These are phyloP conservation scores for Hyaloscypha hepaticicola DNA, from an alignment of 495 filamentous ascomycete genomes.

Conservation along the genomic window DNA sequence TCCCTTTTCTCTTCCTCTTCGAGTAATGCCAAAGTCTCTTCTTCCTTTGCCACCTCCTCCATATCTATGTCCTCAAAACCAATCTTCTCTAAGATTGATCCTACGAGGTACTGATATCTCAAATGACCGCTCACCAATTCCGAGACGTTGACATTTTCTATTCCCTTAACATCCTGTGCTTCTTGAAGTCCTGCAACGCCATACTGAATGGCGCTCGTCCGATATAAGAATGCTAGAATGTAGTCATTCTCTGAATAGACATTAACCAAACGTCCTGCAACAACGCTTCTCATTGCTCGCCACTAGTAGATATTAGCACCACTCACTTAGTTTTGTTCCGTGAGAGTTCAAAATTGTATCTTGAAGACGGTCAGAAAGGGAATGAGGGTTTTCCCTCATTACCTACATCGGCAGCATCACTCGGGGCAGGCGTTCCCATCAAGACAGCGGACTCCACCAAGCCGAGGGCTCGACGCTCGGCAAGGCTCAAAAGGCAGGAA, in stretches of 20 bases:
- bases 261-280: slow-evolving; percentile 56
- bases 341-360: too few species aligned
- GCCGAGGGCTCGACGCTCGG: slow-evolving; percentile 77
- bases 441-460: slow-evolving; percentile 81
- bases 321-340: too few species aligned
- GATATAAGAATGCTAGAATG: slow-evolving; percentile 58
- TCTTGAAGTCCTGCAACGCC: slow-evolving; percentile 58
- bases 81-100: slow-evolving; percentile 52
- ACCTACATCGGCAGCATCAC: slow-evolving; percentile 44
- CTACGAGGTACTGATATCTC: slow-evolving; percentile 53
- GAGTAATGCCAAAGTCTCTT: slow-evolving; percentile 38
- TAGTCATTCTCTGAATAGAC: slow-evolving; percentile 61
- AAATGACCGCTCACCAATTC: slow-evolving; percentile 53
- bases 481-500: slow-evolving; percentile 71
- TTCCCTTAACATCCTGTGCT: slow-evolving; percentile 49
- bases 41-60: slow-evolving; percentile 42
- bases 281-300: slow-evolving; percentile 55
- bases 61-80: slow-evolving; percentile 56
- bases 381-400: too few species aligned
- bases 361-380: too few species aligned
- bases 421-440: slow-evolving; percentile 78
- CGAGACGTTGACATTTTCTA: slow-evolving; percentile 59
- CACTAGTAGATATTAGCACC: too few species aligned
- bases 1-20: slow-evolving; percentile 42
- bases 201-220: slow-evolving; percentile 51